Base-by-base conservation (phyloP, 2,329 filamentous ascomycete species). In the Dothidotthia symphoricarpi region DNA sequence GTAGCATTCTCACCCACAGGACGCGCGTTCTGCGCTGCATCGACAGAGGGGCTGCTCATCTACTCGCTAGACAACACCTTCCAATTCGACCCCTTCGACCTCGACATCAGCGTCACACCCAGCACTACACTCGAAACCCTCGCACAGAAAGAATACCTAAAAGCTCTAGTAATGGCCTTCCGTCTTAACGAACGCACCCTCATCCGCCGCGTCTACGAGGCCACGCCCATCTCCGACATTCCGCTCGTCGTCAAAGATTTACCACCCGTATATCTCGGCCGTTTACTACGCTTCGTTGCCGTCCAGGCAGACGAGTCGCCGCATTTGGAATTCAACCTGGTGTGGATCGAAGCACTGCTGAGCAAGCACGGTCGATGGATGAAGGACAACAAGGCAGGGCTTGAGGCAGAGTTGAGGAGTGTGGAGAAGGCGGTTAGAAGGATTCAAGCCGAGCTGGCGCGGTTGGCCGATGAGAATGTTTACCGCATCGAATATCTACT, bases 81-180 rank as follows among this genome's bases (percentile, higher is more conserved):
- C 17, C 80, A 89, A 45, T 98, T 98, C 61, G 93, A 98, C 61
- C 93, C 93, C 0, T 95, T 96, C 59, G 93, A 98, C 63, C 81
- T 98, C 12, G 90, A 95, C 66, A 86, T 97, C 61, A 86, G 87
- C 49, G 87, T 98, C 52, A 98, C 93, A 4, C 91, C 91, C 0
- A 83, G 86, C 2, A 89, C 59, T 14, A 75, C 72, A 0, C 59
- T 75, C 4, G 59, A 85, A 2, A 93, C 89, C 0, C 75, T 97
- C 1, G 75, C 84, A 40, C 82, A 89, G 39, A 79, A 78, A 46
- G 87, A 95, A 61, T 95, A 87, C 66, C 78, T 97, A 48, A 95
- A 93, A 69, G 91, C 93, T 1, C 74, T 98, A 5, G 83, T 96
- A 48, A 98, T 98, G 93, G 86, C 90, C 1, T 98, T 98, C 76